Conservation (phyloP, 192 early-diverging fungal genomes). For the Backusella circina region DNA sequence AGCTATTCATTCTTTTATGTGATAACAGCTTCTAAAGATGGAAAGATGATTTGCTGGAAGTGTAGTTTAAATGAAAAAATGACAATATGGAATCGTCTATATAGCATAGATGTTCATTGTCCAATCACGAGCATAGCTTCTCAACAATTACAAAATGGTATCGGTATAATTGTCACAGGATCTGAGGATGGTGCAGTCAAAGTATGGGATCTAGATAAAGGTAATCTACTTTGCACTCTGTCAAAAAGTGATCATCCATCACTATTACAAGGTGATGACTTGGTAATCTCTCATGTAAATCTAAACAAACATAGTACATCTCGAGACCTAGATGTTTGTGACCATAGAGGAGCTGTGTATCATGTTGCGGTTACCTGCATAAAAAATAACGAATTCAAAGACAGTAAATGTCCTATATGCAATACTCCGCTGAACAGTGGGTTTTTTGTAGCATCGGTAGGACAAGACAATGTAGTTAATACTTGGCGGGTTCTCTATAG, state of each 20-base stretch:
- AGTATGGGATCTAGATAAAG: slow-evolving; percentile 25
- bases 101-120: slow-evolving; percentile 15
- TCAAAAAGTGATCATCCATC: slow-evolving; percentile 9
- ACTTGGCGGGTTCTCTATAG: slow-evolving; percentile 21
- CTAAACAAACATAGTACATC: neutral
- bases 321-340: neutral
- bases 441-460: slow-evolving; percentile 28
- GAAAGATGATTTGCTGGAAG: slow-evolving; percentile 25
- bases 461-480: slow-evolving; percentile 20
- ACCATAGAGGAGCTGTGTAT: slow-evolving; percentile 16
- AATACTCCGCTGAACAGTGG: slow-evolving; percentile 26
- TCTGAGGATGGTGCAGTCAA: slow-evolving; percentile 29
- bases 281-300: neutral
- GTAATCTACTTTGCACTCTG: slow-evolving; percentile 15
- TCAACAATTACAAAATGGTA: slow-evolving; percentile 14
- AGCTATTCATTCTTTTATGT: slow-evolving; percentile 10
- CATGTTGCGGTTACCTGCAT: slow-evolving; percentile 22
- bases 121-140: slow-evolving; percentile 14
- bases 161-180: slow-evolving; percentile 27
- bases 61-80: neutral
- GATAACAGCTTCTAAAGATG: slow-evolving; percentile 28
- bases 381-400: slow-evolving; percentile 10
- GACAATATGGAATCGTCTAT: slow-evolving; percentile 19
- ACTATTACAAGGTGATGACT: neutral
- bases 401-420: neutral